Evolutionary conservation across 108 stramenopile species (phyloP), one percentile per base, ranked within the genome.

Genomic region (Chaetoceros tenuissimus): DNA sequence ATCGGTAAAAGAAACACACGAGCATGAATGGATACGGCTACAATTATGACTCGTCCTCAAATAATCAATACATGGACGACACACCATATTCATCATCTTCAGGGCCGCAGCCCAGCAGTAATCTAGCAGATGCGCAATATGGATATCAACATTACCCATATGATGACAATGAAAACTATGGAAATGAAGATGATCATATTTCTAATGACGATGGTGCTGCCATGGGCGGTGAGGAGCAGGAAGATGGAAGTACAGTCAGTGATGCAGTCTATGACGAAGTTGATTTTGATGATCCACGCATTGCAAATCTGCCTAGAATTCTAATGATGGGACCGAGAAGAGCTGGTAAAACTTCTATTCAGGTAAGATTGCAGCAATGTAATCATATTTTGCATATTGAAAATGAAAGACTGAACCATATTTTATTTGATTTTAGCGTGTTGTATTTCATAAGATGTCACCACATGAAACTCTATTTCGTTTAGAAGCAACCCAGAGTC

Each of bases 381-480:
- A n/a, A n/a, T n/a, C n/a, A n/a, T n/a, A n/a, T 3, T 62, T 27
- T 7, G 17, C 8, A 18, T 30, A 30, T 30, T 55, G 18, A 10
- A 8, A 30, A 8, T 28, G 20, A 53, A 5, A 52, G 22, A 19
- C n/a, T 59, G 10, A 3, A 5, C 25, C 3, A 16, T 59, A 7
- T 3, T 24, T 43, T 21, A 28, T 62, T 25, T 3, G n/a, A 26
- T 34, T 46, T 22, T 60, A 97, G 69, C 80, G 89, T 45, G 98
- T 99, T 53, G 92, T 99, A 10, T 99, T 99, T 74, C 82, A 94
- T 51, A 99, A 99, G 74, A 97, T 98, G 96, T 92, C 91, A n/a
- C 98, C 99, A 1, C 99, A 99, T 63, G 99, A 99, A 70, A 99
- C 99, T 22, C 65, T 99, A 34, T 99, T 99, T 74, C 89, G 98